Conservation (phyloP, 495 filamentous ascomycete species). For the Pyronema omphalodes region DNA sequence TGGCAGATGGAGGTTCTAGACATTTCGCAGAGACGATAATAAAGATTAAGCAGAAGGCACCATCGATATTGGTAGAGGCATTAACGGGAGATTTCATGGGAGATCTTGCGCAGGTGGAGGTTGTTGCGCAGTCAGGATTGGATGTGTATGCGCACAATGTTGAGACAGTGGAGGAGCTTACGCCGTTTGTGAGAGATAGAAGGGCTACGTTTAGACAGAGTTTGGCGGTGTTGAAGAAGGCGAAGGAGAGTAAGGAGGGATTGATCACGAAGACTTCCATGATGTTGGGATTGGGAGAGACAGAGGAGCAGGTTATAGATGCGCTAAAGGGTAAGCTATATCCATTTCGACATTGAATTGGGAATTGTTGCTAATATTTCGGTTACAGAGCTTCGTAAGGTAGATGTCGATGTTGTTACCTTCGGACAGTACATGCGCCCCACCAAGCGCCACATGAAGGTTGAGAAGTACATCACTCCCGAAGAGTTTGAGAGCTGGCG, state of each 20-base stretch:
- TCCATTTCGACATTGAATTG: neutral
- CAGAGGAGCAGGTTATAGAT: slow-evolving; percentile 69
- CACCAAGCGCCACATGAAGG: slow-evolving; percentile 92
- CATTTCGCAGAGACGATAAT: slow-evolving; percentile 92
- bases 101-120: slow-evolving; percentile 58
- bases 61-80: slow-evolving; percentile 79
- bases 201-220: slow-evolving; percentile 79
- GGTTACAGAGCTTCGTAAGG: slow-evolving; percentile 45
- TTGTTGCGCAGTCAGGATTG: slow-evolving; percentile 70
- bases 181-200: slow-evolving; percentile 75
- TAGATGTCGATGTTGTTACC: slow-evolving; percentile 81
- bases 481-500: slow-evolving; percentile 81
- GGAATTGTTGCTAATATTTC: slow-evolving; percentile 8
- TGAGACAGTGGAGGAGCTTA: slow-evolving; percentile 82
- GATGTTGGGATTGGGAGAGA: slow-evolving; percentile 91
- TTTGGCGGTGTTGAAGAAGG: slow-evolving; percentile 58
- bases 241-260: slow-evolving; percentile 52
- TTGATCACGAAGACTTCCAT: slow-evolving; percentile 94
- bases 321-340: slow-evolving; percentile 41
- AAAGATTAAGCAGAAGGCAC: slow-evolving; percentile 80
- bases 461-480: slow-evolving; percentile 82
- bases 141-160: slow-evolving; percentile 97
- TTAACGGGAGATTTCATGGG: slow-evolving; percentile 81
- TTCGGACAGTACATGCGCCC: slow-evolving; percentile 99
- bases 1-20: slow-evolving; percentile 67